These are phyloP conservation scores for Heterobasidion parviporum DNA, from an alignment of 1,284 basidiomycete genomes.

Conservation along the genomic window DNA sequence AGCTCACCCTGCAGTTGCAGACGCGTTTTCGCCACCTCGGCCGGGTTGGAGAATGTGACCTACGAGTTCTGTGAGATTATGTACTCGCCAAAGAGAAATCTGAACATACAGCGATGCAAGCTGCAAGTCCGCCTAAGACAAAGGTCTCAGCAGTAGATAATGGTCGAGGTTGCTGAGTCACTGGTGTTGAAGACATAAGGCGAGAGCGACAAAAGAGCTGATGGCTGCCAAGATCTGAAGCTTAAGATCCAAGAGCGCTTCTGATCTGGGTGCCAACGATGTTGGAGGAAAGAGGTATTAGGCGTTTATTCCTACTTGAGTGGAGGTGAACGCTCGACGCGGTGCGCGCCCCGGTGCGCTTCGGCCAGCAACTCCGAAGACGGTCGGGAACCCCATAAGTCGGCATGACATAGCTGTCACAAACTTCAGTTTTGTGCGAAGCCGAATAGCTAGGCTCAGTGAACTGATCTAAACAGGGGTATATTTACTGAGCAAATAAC, in stretches of 20 bases:
- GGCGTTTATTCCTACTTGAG: too few species aligned
- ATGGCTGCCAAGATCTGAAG: neutral
- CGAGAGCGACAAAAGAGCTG: neutral
- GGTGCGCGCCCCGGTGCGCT: too few species aligned
- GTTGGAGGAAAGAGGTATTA: too few species aligned
- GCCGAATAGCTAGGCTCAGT: too few species aligned
- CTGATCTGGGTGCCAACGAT: neutral
- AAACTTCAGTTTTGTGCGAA: too few species aligned
- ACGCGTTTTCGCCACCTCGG: constrained; percentile 92
- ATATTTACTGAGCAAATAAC: too few species aligned
- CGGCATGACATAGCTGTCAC: too few species aligned
- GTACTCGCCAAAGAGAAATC: neutral
- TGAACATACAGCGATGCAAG: constrained; percentile 69
- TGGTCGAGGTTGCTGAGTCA: constrained; percentile 14
- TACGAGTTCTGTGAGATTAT: constrained; percentile 19
- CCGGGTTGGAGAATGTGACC: constrained; percentile 81
- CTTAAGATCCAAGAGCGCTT: neutral
- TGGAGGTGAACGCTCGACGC: too few species aligned
- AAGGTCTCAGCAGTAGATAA: constrained; percentile 75
- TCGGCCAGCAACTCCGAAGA: too few species aligned
- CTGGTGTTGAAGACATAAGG: neutral
- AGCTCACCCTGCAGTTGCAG: constrained; percentile 93
- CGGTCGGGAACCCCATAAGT: too few species aligned
- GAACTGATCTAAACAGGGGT: too few species aligned
- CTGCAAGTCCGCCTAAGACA: constrained; percentile 80